phyloP scores from a whole-genome alignment of 306 rosid genomes.

The Lathyrus aphaca region DNA sequence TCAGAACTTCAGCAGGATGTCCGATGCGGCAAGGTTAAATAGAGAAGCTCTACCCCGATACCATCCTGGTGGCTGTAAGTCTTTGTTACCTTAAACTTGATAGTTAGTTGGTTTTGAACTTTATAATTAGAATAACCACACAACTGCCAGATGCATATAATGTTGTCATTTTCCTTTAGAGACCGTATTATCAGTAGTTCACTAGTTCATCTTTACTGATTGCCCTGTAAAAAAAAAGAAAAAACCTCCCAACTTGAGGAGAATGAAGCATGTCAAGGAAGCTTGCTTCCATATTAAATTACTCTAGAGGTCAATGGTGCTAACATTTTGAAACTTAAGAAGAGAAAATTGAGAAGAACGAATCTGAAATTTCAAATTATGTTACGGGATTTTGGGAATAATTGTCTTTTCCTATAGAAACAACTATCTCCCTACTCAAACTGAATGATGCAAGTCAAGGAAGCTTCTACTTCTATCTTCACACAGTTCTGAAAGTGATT shows the following conservation, averaged over 20 bases:
- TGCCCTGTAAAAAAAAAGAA: neutral
- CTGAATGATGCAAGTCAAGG: constrained; percentile 16
- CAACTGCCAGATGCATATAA: neutral
- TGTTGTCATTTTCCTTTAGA: neutral
- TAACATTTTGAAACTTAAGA: neutral
- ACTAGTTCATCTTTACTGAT: neutral
- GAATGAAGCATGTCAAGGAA: constrained; percentile 11
- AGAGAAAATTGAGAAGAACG: neutral
- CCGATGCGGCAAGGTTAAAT: constrained; percentile 39
- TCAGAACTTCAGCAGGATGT: constrained; percentile 64
- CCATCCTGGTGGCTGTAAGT: constrained; percentile 50
- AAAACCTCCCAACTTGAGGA: constrained; percentile 3
- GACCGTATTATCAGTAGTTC: neutral
- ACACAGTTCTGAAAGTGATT: neutral
- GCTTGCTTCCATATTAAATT: neutral
- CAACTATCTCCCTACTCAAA: neutral
- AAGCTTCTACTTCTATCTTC: constrained; percentile 3
- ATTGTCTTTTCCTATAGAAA: neutral
- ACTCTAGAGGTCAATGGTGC: neutral
- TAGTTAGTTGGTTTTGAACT: neutral
- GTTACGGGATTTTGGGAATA: neutral
- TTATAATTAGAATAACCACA: neutral
- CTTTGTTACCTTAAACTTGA: constrained; percentile 4
- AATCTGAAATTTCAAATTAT: neutral
- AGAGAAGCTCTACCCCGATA: constrained; percentile 36